Evolutionary conservation across 2,329 filamentous ascomycete species (phyloP).

Genomic region (Penicillium oxalicum): DNA sequence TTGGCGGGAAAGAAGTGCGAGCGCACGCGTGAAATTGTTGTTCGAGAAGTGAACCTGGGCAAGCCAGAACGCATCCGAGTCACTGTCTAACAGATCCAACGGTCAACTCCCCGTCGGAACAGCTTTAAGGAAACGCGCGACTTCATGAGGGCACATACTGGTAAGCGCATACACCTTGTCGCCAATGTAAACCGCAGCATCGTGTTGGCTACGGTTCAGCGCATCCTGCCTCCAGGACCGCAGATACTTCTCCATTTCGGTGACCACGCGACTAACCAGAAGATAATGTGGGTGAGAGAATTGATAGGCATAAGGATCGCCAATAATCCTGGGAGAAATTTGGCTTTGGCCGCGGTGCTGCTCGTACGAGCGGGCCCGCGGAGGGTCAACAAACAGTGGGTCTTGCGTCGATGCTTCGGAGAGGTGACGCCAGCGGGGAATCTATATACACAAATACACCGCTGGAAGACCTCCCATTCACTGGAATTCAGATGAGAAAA

Average conservation of each 20-base stretch:
- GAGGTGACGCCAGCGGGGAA: background rate
- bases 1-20: slow-evolving; percentile 76
- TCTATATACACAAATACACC: background rate
- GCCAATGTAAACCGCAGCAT: slow-evolving; percentile 92
- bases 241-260: slow-evolving; percentile 80
- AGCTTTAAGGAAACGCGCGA: background rate
- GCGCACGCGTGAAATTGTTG: slow-evolving; percentile 87
- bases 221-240: slow-evolving; percentile 94
- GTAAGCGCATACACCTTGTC: slow-evolving; percentile 95
- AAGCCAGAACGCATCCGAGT: slow-evolving; percentile 92
- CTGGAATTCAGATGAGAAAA: too few species aligned
- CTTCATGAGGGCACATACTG: slow-evolving; percentile 46
- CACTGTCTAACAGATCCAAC: slow-evolving; percentile 58
- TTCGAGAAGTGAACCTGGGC: slow-evolving; percentile 97
- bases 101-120: slow-evolving; percentile 5
- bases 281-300: background rate
- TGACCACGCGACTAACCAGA: background rate
- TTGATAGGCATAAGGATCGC: background rate
- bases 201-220: slow-evolving; percentile 91
- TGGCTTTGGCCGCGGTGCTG: slow-evolving; percentile 6
- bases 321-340: slow-evolving; percentile 8
- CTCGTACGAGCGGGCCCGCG: slow-evolving; percentile 15
- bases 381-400: slow-evolving; percentile 18
- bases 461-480: background rate
- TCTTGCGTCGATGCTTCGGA: slow-evolving; percentile 11